These are phyloP conservation scores for Tillandsia fasciculata DNA, from an alignment of 176 grass and related monocot genomes.

Conservation along the genomic window DNA sequence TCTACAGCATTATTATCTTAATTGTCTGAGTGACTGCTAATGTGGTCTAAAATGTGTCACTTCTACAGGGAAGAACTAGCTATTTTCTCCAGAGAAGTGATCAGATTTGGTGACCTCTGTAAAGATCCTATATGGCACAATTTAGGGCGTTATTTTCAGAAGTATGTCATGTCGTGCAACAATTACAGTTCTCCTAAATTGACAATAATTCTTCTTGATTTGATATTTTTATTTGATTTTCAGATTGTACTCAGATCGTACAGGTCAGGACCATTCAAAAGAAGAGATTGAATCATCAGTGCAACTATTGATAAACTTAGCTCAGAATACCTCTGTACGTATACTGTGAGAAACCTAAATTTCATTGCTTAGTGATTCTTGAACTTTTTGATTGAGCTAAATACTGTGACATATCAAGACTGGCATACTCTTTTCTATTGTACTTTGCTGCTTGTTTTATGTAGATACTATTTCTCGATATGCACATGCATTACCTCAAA, in stretches of 20 bases:
- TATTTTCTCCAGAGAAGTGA: slow-evolving; percentile 80
- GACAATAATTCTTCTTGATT: slow-evolving; percentile 22
- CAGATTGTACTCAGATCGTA: slow-evolving; percentile 54
- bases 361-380: not conserved
- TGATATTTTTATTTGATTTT: slow-evolving; percentile 19
- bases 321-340: slow-evolving; percentile 87
- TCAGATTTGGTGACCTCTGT: slow-evolving; percentile 82
- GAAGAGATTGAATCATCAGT: slow-evolving; percentile 46
- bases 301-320: slow-evolving; percentile 62
- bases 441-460: not conserved
- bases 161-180: slow-evolving; percentile 44
- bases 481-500: no score
- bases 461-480: no score
- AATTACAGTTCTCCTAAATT: slow-evolving; percentile 25
- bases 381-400: not conserved
- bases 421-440: not conserved
- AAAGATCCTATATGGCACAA: slow-evolving; percentile 96
- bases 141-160: slow-evolving; percentile 79
- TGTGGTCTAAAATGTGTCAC: not conserved
- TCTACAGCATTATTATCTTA: not conserved
- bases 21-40: not conserved
- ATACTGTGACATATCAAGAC: not conserved
- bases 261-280: slow-evolving; percentile 63
- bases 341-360: slow-evolving; percentile 1
- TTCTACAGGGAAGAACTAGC: slow-evolving; percentile 76